Conservation (phyloP, 2,329 filamentous ascomycete species). For the Nigrograna mackinnonii region DNA sequence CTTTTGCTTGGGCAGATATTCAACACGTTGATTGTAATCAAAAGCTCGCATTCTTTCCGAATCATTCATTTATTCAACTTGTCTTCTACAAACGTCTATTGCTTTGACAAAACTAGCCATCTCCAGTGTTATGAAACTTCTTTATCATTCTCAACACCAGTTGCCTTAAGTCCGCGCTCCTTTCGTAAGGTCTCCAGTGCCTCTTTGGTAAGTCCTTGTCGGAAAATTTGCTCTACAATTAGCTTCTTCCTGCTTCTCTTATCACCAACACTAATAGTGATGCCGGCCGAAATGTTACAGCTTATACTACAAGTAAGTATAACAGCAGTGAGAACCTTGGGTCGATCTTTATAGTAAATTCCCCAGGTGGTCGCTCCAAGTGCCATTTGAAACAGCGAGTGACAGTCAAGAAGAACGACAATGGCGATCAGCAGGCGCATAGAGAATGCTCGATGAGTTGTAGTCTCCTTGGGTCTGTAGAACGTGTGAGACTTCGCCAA, state of each 20-base stretch:
- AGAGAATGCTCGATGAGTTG: slow-evolving; percentile 81
- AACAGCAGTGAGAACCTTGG: slow-evolving; percentile 75
- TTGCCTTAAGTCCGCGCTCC: slow-evolving; percentile 38
- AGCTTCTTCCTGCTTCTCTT: slow-evolving; percentile 81
- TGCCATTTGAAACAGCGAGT: slow-evolving; percentile 78
- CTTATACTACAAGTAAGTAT: slow-evolving; percentile 79
- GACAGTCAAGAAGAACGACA: slow-evolving; percentile 75
- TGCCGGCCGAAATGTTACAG: slow-evolving; percentile 75
- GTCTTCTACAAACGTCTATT: too few species aligned
- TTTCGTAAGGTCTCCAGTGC: slow-evolving; percentile 61
- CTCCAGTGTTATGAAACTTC: too few species aligned
- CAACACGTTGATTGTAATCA: too few species aligned
- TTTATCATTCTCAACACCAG: slow-evolving; percentile 17
- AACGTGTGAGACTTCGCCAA: slow-evolving; percentile 83
- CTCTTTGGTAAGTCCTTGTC: slow-evolving; percentile 73
- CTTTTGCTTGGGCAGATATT: too few species aligned
- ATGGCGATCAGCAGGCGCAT: slow-evolving; percentile 73
- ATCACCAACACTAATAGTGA: slow-evolving; percentile 77
- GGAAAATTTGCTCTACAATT: slow-evolving; percentile 73
- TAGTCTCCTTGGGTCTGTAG: slow-evolving; percentile 85
- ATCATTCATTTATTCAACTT: too few species aligned
- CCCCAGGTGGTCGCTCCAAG: slow-evolving; percentile 79
- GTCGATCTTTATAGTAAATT: slow-evolving; percentile 71
- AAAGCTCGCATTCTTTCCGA: too few species aligned
- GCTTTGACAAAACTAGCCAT: too few species aligned